A percentile compares a stretch with the other conserved stretches of the same genome.
Conservation (phyloP, 169 alveolate species). For the Cyclospora cayetanensis region DNA sequence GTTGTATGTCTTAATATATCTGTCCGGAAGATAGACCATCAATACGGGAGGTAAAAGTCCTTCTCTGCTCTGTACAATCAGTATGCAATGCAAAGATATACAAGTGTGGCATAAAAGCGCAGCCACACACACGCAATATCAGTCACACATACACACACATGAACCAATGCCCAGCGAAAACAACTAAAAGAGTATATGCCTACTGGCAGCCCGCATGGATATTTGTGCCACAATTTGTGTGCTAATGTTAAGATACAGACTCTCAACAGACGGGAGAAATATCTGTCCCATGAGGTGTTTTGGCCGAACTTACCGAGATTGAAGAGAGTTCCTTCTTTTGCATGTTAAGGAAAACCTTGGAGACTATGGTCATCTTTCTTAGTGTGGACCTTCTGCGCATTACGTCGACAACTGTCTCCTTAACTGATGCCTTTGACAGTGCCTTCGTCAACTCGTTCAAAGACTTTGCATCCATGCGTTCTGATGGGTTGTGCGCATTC, state of each 20-base stretch:
- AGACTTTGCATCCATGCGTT: background rate
- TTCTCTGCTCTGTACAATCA: background rate
- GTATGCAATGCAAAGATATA: background rate
- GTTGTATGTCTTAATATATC: slow-evolving; percentile 44
- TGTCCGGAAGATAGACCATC: slow-evolving; percentile 30
- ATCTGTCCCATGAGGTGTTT: no score
- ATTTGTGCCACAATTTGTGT: no score
- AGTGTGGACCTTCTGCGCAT: background rate
- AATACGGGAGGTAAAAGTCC: slow-evolving; percentile 14
- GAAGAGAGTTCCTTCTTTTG: background rate
- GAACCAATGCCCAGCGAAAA: no score
- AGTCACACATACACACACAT: no score
- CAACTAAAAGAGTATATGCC: no score
- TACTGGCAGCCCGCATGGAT: no score
- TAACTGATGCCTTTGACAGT: slow-evolving; percentile 1
- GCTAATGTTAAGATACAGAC: no score
- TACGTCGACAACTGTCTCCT: slow-evolving; percentile 41
- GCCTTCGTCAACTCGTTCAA: background rate
- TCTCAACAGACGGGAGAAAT: no score
- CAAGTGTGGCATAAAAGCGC: no score
- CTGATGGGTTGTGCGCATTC: background rate
- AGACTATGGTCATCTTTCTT: slow-evolving; percentile 27
- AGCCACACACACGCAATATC: no score
- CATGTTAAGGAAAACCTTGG: background rate
- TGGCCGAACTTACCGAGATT: background rate